A percentile compares a stretch with the other conserved stretches of the same genome.
These are phyloP conservation scores for Aspergillus fumigatiaffinis DNA, from an alignment of 2,329 filamentous ascomycete species.

Conservation along the genomic window DNA sequence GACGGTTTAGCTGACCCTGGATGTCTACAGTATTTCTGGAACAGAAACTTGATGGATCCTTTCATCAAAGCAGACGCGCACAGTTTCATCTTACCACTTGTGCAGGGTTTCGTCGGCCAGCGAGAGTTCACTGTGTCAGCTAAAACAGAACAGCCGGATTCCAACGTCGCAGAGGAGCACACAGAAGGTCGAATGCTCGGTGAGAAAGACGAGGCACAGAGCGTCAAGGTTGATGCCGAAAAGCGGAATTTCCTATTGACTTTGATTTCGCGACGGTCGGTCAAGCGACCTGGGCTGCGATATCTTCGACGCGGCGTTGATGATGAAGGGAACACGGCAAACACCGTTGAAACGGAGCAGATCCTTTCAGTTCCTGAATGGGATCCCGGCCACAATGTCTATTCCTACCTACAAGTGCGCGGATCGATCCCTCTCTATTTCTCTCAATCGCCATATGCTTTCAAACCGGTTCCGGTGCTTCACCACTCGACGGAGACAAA, in stretches of 20 bases:
- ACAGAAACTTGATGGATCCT: conserved; percentile 66
- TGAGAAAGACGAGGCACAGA: conserved; percentile 37
- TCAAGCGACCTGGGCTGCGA: conserved; percentile 78
- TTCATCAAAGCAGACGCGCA: conserved; percentile 73
- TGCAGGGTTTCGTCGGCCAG: conserved; percentile 94
- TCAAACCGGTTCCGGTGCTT: conserved; percentile 79
- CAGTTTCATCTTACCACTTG: conserved; percentile 69
- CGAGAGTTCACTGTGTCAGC: conserved; percentile 68
- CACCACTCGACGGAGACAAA: conserved; percentile 80
- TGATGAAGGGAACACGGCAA: conserved; percentile 82
- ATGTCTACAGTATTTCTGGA: conserved; percentile 75
- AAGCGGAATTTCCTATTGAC: conserved; percentile 69
- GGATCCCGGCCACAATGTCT: conserved; percentile 58
- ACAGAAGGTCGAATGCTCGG: conserved; percentile 35
- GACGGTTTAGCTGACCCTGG: background rate
- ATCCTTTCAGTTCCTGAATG: conserved; percentile 71
- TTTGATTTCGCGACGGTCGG: conserved; percentile 82
- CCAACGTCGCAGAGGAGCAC: conserved; percentile 13
- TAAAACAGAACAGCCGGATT: conserved; percentile 12
- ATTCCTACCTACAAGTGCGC: conserved; percentile 82
- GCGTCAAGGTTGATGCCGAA: conserved; percentile 21
- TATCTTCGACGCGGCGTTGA: conserved; percentile 90
- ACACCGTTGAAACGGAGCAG: conserved; percentile 92
- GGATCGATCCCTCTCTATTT: conserved; percentile 95
- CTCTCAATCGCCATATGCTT: conserved; percentile 87